Evolutionary conservation across 2,329 filamentous ascomycete genomes (phyloP).

Genomic region (Hypoxylon sp.): DNA sequence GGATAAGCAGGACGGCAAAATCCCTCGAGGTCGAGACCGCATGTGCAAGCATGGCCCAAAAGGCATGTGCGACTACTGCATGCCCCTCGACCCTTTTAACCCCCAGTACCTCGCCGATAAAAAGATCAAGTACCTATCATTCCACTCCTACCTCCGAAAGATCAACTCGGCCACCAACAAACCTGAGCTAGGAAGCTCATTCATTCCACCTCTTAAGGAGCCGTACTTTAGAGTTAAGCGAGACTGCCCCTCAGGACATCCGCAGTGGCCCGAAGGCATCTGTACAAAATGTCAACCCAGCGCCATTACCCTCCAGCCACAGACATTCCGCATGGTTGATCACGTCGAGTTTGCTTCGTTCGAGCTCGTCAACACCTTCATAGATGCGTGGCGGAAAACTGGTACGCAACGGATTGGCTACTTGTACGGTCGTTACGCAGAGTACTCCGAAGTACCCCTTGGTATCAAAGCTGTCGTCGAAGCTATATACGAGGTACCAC

Average conservation of each 20-base stretch:
- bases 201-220: conserved; percentile 94
- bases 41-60: conserved; percentile 96
- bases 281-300: conserved; percentile 99
- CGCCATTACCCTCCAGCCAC: conserved; percentile 93
- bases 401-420: conserved; percentile 89
- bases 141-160: conserved; percentile 94
- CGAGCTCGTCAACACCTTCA: conserved; percentile 86
- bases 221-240: conserved; percentile 91
- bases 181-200: conserved; percentile 91
- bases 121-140: conserved; percentile 99
- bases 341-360: conserved; percentile 96
- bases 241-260: conserved; percentile 93
- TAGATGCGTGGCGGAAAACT: conserved; percentile 91
- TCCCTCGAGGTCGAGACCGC: conserved; percentile 53
- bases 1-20: conserved; percentile 86
- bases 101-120: conserved; percentile 90
- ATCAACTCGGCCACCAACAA: conserved; percentile 98
- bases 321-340: conserved; percentile 96
- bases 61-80: conserved; percentile 99
- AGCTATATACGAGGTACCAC: conserved; percentile 96
- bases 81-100: conserved; percentile 95
- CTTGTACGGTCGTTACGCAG: conserved; percentile 89
- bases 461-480: conserved; percentile 97
- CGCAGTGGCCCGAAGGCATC: conserved; percentile 94
- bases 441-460: conserved; percentile 92